Evolutionary conservation across 108 stramenopile genomes (phyloP).

Genomic region (Schizochytrium sp.): DNA sequence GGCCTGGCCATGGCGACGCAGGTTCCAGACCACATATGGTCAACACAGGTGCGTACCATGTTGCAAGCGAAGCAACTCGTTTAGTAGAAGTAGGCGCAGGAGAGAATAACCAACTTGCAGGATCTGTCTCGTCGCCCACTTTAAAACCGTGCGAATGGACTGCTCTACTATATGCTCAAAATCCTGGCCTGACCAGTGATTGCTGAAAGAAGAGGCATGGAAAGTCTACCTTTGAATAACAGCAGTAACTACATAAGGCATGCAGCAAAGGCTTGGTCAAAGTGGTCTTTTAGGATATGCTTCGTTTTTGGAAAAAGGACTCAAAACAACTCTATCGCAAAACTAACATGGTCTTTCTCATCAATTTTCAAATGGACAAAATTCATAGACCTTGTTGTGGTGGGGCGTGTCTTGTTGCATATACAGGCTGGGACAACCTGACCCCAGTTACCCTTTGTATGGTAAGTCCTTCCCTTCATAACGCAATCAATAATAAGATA

Average conservation of each 20-base stretch:
- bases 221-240: too few species aligned
- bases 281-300: not conserved
- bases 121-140: not conserved
- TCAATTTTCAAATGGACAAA: not conserved
- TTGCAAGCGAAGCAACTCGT: not conserved
- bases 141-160: too few species aligned
- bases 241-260: not conserved
- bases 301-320: not conserved
- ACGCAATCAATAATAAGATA: too few species aligned
- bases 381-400: slow-evolving; percentile 23
- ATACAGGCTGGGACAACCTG: slow-evolving; percentile 59
- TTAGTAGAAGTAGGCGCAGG: not conserved
- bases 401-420: slow-evolving; percentile 26
- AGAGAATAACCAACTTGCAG: not conserved
- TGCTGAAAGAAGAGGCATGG: too few species aligned
- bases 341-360: not conserved
- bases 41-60: slow-evolving; percentile 31
- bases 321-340: not conserved
- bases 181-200: too few species aligned
- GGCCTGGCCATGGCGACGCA: not conserved
- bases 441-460: slow-evolving; percentile 20
- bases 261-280: not conserved
- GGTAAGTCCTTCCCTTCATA: slow-evolving; percentile 10
- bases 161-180: too few species aligned
- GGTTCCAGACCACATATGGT: not conserved